These are phyloP conservation scores for Cyathus striatus DNA, from an alignment of 768 basidiomycete genomes.

Conservation along the genomic window DNA sequence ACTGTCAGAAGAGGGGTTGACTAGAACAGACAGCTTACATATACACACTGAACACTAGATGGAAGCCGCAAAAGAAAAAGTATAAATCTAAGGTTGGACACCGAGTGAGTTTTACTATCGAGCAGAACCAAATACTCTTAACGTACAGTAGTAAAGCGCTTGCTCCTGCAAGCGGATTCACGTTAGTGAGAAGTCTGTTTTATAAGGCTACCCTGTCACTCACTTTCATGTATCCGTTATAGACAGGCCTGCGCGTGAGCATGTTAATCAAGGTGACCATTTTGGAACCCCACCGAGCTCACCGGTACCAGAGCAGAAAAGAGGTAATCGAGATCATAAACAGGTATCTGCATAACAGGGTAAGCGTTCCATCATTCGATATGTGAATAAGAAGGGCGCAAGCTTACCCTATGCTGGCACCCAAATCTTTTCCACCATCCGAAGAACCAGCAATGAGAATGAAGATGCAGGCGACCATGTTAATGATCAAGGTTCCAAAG, in stretches of 20 bases:
- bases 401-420: conserved; percentile 76
- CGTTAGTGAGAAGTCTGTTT: conserved; percentile 12
- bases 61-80: conserved; percentile 95
- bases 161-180: conserved; percentile 58
- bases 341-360: conserved; percentile 52
- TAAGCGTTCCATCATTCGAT: too few species aligned
- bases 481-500: conserved; percentile 72
- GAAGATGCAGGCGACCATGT: conserved; percentile 87
- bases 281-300: conserved; percentile 16
- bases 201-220: conserved; percentile 16
- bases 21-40: conserved; percentile 49
- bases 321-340: conserved; percentile 73
- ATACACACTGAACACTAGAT: conserved; percentile 89
- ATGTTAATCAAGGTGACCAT: background rate
- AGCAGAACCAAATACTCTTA: conserved; percentile 11
- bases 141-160: conserved; percentile 88
- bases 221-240: conserved; percentile 97
- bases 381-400: conserved; percentile 11
- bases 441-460: conserved; percentile 72
- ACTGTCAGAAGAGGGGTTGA: conserved; percentile 16
- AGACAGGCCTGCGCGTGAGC: conserved; percentile 66
- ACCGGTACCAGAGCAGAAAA: conserved; percentile 96
- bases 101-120: conserved; percentile 19
- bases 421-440: conserved; percentile 76
- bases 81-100: conserved; percentile 68